Evolutionary conservation across 2,329 filamentous ascomycete species (phyloP), one percentile per base, ranked within the genome.

Genomic region (Atkinsonella texensis): DNA sequence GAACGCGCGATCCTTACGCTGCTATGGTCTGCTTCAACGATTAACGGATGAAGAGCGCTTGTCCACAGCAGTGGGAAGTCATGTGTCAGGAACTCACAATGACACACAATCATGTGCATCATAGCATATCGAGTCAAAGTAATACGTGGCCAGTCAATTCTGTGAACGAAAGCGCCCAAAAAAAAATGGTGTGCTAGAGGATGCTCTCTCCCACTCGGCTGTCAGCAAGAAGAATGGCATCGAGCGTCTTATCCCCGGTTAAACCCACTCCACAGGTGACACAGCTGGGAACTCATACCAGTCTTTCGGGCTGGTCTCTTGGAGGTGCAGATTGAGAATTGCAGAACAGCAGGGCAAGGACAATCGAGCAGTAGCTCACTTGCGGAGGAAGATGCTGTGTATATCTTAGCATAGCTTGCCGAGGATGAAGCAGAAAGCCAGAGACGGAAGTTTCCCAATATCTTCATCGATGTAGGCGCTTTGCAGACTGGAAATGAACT

Each of bases 1-100:
- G 50, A 52, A 33, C 48, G 50, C 18, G 45, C 46, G 9, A 23
- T 52, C n/a, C 35, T 48, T 20, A 52, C 50, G 10, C 6, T 52
- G 15, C 11, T 40, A 20, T 47, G 5, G 45, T 38, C 32, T 20
- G 45, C 45, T 12, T 35, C 45, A 31, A 47, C 45, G n/a, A 39
- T 20, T 17, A n/a, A 11, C 17, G 15, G 18, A 8, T 6, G 42
- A 23, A 28, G 20, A 11, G 10, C 17, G 5, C 20, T 28, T 20
- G 42, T 9, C 18, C 2, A 20, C 11, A 11, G 6, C 11, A 7
- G 18, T 28, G 4, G 13, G 20, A 13, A 17, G 15, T 20, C 31
- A 23, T 23, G 17, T 12, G 15, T 2, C 18, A 33, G 17, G 9
- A 3, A 15, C 45, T 6, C 10, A 18, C 11, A 38, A 32, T 23